Evolutionary conservation across 352 stramenopile genomes (phyloP).

Genomic region (Poterioochromonas sp.): DNA sequence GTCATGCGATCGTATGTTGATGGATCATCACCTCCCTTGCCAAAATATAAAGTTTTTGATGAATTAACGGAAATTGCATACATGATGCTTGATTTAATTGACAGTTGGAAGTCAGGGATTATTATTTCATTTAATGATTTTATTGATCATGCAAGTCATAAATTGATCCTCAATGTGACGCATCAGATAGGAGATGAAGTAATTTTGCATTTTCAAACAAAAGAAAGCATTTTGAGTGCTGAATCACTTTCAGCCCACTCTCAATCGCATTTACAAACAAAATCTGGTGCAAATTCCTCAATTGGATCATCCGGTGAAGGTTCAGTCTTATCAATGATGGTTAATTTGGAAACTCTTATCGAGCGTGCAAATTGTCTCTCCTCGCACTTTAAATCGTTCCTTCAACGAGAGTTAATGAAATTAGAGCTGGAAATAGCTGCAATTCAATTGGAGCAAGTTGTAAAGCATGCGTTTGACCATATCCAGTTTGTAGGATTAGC

Average conservation of each 20-base stretch:
- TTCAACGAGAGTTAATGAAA: not conserved
- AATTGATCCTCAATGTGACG: not conserved
- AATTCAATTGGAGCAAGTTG: conserved; percentile 7
- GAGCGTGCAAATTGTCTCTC: not conserved
- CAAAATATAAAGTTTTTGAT: not conserved
- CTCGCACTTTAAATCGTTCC: not conserved
- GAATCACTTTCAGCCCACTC: not conserved
- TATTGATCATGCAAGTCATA: not conserved
- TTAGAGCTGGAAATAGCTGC: not conserved
- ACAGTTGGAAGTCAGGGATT: not conserved
- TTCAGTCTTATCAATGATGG: not conserved
- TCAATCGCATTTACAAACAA: too few relatives aligned
- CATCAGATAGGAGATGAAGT: not conserved
- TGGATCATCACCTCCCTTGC: not conserved
- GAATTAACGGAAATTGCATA: not conserved
- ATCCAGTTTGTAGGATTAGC: not conserved
- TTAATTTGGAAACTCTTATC: not conserved
- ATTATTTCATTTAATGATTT: not conserved
- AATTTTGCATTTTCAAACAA: not conserved
- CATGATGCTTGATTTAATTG: not conserved
- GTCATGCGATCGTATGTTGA: not conserved
- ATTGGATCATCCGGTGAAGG: too few relatives aligned
- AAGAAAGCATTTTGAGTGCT: too few relatives aligned
- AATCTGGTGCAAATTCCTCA: too few relatives aligned
- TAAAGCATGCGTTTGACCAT: not conserved